Base-by-base conservation (phyloP, 2,329 filamentous ascomycete species). In the Aspergillus fijiensis region DNA sequence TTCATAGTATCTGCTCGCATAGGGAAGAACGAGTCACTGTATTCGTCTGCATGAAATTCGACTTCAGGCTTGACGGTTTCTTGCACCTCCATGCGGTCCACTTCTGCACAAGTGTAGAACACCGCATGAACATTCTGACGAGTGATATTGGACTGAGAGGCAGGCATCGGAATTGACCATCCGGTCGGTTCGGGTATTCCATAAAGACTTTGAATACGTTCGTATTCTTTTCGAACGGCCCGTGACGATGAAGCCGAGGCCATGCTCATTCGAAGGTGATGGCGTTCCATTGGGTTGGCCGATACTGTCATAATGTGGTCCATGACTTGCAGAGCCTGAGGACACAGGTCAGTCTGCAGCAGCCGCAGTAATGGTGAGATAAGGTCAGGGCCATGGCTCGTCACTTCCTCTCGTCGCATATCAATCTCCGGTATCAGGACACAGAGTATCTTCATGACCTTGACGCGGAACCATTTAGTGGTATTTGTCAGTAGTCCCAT, bases 251-350 rank as follows among this genome's bases (percentile, higher is more conserved):
- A 88, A 10, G 77, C 72, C 12, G 91, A 89, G 5, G 92, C 93
- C 92, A 99, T 97, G 76, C 94, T 98, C 96, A 99, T 99, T 45
- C 95, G 87, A 60, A 99, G 80, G 71, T 98, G 92, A 68, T 97
- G 92, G 68, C 91, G 92, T 75, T 98, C 95, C 84, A 96, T 92
- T 1, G 94, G 90, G 33, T 90, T 92, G 4, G 91, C 90, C 0
- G 92, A 92, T 81, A 98, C 94, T 29, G 90, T 91, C 85, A 97
- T 96, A 68, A 98, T 95, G 65, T 94, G 91, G 74, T 99, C 95
- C 60, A 99, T 81, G 1, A 99, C 94, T 65, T 92, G 87, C 10
- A 99, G 80, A 11, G 95, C 95, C 70, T 96, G 90, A 75, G 95
- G 92, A 74, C 93, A 98, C 69, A 93, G 93, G 61, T 96, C 92